Conservation (phyloP, 306 rosid species). For the Quercus mongolica region DNA sequence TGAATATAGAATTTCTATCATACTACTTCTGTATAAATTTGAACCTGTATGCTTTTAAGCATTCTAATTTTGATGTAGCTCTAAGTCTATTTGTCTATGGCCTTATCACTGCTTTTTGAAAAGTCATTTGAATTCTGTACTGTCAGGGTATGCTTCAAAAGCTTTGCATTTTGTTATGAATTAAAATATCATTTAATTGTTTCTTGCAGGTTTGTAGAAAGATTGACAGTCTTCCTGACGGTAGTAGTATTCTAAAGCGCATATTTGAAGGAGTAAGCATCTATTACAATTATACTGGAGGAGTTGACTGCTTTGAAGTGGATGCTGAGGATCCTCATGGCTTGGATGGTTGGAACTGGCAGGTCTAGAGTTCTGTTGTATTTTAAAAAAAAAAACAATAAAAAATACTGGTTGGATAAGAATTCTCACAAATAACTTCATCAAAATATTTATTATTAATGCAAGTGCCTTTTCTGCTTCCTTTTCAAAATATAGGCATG, state of each 20-base stretch:
- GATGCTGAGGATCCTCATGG: slow-evolving; percentile 75
- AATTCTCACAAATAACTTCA: slow-evolving; percentile 15
- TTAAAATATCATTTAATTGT: slow-evolving; percentile 3
- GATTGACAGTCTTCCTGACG: slow-evolving; percentile 52
- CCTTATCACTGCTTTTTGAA: background rate
- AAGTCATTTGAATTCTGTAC: background rate
- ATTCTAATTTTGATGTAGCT: background rate
- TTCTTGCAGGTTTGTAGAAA: slow-evolving; percentile 58
- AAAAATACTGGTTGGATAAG: background rate
- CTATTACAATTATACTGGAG: slow-evolving; percentile 74
- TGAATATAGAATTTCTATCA: too few species aligned
- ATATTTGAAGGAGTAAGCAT: slow-evolving; percentile 68
- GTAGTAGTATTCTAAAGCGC: slow-evolving; percentile 54
- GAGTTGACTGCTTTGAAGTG: slow-evolving; percentile 58
- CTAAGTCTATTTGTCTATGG: background rate
- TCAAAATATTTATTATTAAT: background rate
- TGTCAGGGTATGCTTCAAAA: background rate
- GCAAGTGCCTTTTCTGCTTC: slow-evolving; percentile 4
- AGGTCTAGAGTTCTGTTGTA: slow-evolving; percentile 44
- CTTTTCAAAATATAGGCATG: slow-evolving; percentile 52
- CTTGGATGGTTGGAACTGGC: slow-evolving; percentile 79
- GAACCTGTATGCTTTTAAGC: background rate
- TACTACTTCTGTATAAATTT: background rate
- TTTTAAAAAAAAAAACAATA: too few species aligned
- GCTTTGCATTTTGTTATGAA: slow-evolving; percentile 2